Evolutionary conservation across 1,139 yeast genomes (phyloP), one percentile per base, ranked within the genome.

Genomic region (Hyphopichia burtonii): DNA sequence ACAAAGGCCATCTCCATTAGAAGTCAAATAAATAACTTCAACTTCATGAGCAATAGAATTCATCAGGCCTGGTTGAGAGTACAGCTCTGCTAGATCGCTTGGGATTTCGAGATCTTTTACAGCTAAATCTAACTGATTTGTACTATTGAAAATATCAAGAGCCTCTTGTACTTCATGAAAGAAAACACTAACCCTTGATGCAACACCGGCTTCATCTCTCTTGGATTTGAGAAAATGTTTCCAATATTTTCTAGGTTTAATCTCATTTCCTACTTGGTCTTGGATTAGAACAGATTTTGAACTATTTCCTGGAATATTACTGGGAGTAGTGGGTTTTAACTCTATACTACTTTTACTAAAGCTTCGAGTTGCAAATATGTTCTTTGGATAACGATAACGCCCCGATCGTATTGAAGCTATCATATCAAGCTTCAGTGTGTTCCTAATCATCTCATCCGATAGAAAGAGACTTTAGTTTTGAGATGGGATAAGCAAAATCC

Each of bases 1-100:
- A 0, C 65, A 77, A 3, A 72, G 37, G 0, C 78, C 78, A 19
- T 61, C 65, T 0, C 76, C 78, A 41, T 65, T 69, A 0, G 63
- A 49, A 0, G 74, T 58, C 19, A 61, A 60, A 36, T 63, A 60
- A 2, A 56, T 39, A 1, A 73, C 56, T 12, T 56, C 59, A 1
- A 70, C 57, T 11, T 51, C 49, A 1, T 48, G 48, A 1, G 66
- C 38, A 3, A 14, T 20, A 14, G 17, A 9, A 10, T 30, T 11
- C 22, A 15, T 18, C 4, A 8, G 18, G 12, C 32, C 18, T n/a
- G 32, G 18, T 4, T n/a, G 8, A 3, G 20, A 17, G 17, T 28
- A 16, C 6, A 4, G 3, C 6, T 36, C 20, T 2, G 18, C 5
- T 3, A 36, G 25, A 17, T 3, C 9, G 4, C 18, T 4, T 7